A percentile compares a stretch with the other conserved stretches of the same genome.
Evolutionary conservation across 2,329 filamentous ascomycete species (phyloP).

Genomic region (Westerdykella sp.): DNA sequence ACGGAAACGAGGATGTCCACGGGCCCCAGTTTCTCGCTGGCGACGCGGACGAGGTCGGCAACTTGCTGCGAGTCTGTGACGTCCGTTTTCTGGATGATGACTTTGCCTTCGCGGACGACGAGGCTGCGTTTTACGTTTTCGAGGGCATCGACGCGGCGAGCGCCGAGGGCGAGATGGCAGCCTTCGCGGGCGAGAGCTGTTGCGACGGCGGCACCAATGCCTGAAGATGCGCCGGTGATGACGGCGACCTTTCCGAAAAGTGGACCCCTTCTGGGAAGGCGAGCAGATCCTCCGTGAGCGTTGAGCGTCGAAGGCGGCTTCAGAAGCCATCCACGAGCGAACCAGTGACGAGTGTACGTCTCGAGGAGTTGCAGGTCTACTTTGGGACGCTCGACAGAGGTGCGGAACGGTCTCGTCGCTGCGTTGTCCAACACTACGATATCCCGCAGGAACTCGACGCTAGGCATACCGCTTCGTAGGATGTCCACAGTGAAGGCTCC

Average conservation of each 20-base stretch:
- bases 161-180: slow-evolving; percentile 64
- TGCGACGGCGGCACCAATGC: slow-evolving; percentile 71
- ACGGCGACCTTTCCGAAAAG: slow-evolving; percentile 65
- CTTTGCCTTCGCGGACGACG: slow-evolving; percentile 53
- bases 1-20: slow-evolving; percentile 75
- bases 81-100: slow-evolving; percentile 65
- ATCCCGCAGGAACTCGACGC: slow-evolving; percentile 61
- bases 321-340: slow-evolving; percentile 69
- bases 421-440: slow-evolving; percentile 70
- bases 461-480: slow-evolving; percentile 74
- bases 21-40: slow-evolving; percentile 58
- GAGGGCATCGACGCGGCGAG: slow-evolving; percentile 63
- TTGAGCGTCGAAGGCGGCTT: slow-evolving; percentile 51
- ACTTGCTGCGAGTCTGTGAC: slow-evolving; percentile 63
- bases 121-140: slow-evolving; percentile 61
- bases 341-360: slow-evolving; percentile 75
- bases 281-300: slow-evolving; percentile 41
- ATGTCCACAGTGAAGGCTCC: slow-evolving; percentile 73
- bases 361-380: slow-evolving; percentile 66
- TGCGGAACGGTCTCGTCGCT: slow-evolving; percentile 56
- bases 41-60: slow-evolving; percentile 55
- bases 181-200: slow-evolving; percentile 63
- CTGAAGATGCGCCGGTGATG: slow-evolving; percentile 72
- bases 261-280: slow-evolving; percentile 49
- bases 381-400: slow-evolving; percentile 57